Base-by-base conservation (phyloP, 257 asterid species). In the Ligustrum vulgare region DNA sequence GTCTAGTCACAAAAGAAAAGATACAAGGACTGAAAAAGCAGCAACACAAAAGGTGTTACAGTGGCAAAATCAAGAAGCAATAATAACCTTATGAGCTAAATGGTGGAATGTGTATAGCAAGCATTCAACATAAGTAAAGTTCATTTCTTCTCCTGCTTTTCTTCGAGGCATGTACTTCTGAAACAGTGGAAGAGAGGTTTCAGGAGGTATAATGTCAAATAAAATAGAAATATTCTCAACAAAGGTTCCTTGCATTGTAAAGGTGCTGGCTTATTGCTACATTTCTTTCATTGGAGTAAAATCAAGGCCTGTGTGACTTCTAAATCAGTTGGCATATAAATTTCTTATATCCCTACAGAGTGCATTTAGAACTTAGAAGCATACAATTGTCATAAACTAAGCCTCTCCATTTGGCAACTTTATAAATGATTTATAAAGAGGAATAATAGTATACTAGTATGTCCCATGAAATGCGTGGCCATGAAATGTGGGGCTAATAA, bases 91-190 rank as follows among this genome's bases (percentile, higher is more conserved):
- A 81, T 87, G 84, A 41, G 98, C 96, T 80, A 93, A 80, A 85
- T 93, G 93, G 88, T 90, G 96, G 83, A 93, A 93, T 54, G 97
- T 81, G 82, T 89, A 91, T 72, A 93, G 77, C 86, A 93, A 84
- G 86, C 98, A 93, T 86, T 93, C 98, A 66, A 89, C 96, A 74
- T 85, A 89, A 49, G 96, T 91, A 79, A 91, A 93, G 87, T 89
- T 91, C 96, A 87, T 89, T 83, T 91, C 97, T 80, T 90, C 97
- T 72, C 96, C 97, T 25, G 91, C 79, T 88, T 87, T 91, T 78
- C 84, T 82, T 77, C 82, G 88, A 82, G 98, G 98, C 95, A 93
- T 90, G 80, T 86, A 85, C 75, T 83, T 93, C 98, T 93, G 91
- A 75, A 82, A 83, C 63, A 75, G 39, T 60, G 76, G 35, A 67